Evolutionary conservation across 768 basidiomycete species (phyloP).

Genomic region (Paxillus involutus): DNA sequence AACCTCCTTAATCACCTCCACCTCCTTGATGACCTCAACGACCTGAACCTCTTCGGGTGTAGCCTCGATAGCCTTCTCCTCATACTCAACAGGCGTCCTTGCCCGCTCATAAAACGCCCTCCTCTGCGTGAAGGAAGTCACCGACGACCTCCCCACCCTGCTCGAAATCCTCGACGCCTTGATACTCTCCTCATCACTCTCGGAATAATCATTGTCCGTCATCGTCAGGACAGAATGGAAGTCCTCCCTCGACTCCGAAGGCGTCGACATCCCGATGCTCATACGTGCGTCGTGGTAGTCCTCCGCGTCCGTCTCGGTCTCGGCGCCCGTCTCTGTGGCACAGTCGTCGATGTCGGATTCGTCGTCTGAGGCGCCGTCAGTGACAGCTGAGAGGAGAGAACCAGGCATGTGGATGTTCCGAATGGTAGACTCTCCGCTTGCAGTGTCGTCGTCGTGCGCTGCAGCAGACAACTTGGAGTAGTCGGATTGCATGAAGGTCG

Average conservation of each 20-base stretch:
- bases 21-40: constrained; percentile 31
- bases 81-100: constrained; percentile 43
- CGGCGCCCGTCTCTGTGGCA: constrained; percentile 62
- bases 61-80: constrained; percentile 43
- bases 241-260: constrained; percentile 67
- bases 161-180: constrained; percentile 56
- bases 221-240: constrained; percentile 75
- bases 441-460: constrained; percentile 28
- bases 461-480: constrained; percentile 28
- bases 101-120: constrained; percentile 4
- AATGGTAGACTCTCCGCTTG: constrained; percentile 35
- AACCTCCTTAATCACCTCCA: constrained; percentile 30
- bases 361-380: constrained; percentile 30
- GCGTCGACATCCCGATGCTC: constrained; percentile 59
- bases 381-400: constrained; percentile 15
- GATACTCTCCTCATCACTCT: constrained; percentile 69
- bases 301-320: constrained; percentile 65
- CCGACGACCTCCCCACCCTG: constrained; percentile 25
- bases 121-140: constrained; percentile 21
- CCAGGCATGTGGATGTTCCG: constrained; percentile 24
- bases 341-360: constrained; percentile 43
- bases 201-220: constrained; percentile 67
- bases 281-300: constrained; percentile 79
- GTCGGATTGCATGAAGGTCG: constrained; percentile 51
- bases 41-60: constrained; percentile 29